Evolutionary conservation across 106 monocot species (phyloP).

Genomic region (Ottelia alismoides): DNA sequence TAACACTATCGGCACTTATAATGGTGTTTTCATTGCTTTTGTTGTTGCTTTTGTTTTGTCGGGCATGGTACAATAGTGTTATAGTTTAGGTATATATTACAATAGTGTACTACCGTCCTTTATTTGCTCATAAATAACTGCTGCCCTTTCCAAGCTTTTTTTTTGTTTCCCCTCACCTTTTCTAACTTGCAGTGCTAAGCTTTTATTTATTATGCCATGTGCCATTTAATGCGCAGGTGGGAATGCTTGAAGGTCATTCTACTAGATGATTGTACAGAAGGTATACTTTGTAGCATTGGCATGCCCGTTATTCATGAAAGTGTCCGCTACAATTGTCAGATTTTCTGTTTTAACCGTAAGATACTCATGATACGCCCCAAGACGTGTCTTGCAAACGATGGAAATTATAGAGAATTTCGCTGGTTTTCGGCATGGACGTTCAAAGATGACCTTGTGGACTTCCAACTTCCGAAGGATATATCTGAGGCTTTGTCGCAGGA

Average conservation of each 20-base stretch:
- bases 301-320: slow-evolving; percentile 88
- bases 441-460: slow-evolving; percentile 72
- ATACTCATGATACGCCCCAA: slow-evolving; percentile 98
- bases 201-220: neutral
- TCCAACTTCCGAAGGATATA: slow-evolving; percentile 63
- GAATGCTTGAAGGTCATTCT: slow-evolving; percentile 86
- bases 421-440: slow-evolving; percentile 95
- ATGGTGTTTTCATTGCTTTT: too few species aligned
- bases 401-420: slow-evolving; percentile 90
- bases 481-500: slow-evolving; percentile 53
- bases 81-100: too few species aligned
- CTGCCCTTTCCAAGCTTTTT: too few species aligned
- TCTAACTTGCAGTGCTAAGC: neutral
- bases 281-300: slow-evolving; percentile 87
- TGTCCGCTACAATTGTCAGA: slow-evolving; percentile 97
- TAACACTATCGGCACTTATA: too few species aligned
- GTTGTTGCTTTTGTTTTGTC: too few species aligned
- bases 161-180: neutral
- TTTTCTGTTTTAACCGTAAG: slow-evolving; percentile 77
- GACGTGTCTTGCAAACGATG: slow-evolving; percentile 97
- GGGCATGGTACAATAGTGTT: too few species aligned
- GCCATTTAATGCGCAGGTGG: slow-evolving; percentile 48
- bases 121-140: too few species aligned
- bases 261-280: slow-evolving; percentile 64
- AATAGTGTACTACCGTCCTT: too few species aligned